phyloP scores from a whole-genome alignment of 1,284 basidiomycete species.

The Bjerkandera adusta region DNA sequence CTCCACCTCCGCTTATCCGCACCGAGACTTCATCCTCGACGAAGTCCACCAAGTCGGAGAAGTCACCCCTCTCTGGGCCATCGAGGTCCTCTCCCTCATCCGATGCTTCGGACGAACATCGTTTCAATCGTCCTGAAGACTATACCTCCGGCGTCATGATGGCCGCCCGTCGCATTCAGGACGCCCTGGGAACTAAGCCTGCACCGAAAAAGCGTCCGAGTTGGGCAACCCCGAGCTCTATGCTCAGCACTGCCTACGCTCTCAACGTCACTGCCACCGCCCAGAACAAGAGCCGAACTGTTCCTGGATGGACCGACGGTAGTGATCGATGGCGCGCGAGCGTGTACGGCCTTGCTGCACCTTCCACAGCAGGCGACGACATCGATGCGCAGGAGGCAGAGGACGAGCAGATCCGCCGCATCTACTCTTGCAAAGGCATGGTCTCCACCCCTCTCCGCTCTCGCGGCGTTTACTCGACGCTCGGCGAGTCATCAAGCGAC shows the following conservation, averaged over 20 bases:
- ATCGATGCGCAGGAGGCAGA: conserved; percentile 23
- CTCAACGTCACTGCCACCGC: conserved; percentile 6
- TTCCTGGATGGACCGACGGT: conserved; percentile 72
- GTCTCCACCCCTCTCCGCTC: conserved; percentile 47
- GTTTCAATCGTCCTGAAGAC: conserved; percentile 24
- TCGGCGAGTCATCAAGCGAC: conserved; percentile 32
- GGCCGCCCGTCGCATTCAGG: conserved; percentile 55
- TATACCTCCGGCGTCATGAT: conserved; percentile 65
- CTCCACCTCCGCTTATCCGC: conserved; percentile 40
- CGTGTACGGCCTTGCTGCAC: conserved; percentile 47
- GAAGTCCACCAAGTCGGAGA: conserved; percentile 25
- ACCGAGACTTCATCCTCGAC: conserved; percentile 26
- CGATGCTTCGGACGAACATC: neutral
- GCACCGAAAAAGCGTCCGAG: conserved; percentile 26
- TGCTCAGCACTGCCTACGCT: conserved; percentile 22
- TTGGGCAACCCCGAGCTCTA: conserved; percentile 19
- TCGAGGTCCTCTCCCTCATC: conserved; percentile 2
- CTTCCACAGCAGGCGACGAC: conserved; percentile 22
- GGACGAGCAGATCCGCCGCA: conserved; percentile 24
- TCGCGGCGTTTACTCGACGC: conserved; percentile 46
- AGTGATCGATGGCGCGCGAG: conserved; percentile 60
- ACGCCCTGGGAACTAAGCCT: conserved; percentile 43
- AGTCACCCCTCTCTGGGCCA: conserved; percentile 5
- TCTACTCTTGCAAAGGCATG: conserved; percentile 46
- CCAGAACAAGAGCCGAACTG: conserved; percentile 31